Base-by-base conservation (phyloP, 2,329 filamentous ascomycete species). In the Plectosphaerella cucumerina region DNA sequence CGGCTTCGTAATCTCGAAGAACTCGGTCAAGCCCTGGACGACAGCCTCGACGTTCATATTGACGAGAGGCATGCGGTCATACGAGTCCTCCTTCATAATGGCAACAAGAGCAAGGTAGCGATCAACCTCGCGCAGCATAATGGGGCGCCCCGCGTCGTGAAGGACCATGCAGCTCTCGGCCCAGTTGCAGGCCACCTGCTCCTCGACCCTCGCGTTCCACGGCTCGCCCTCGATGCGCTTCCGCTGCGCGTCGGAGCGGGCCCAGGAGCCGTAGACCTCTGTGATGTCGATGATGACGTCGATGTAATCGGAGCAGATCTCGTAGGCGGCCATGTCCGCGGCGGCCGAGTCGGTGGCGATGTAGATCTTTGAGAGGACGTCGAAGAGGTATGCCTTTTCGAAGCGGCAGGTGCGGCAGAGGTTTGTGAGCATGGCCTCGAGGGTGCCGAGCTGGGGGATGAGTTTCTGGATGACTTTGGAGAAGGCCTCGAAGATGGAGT, bases 381-480 rank as follows among this genome's bases (percentile, higher is more conserved):
- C 95, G 65, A 99, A 99, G 6, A 99, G 83, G 67, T 99, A 99
- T 4, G 92, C 93, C 71, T 99, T 99, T 67, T 97, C 92, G 66
- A 99, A 97, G 45, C 90, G 88, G 65, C 92, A 97, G 14, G 90
- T 94, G 54, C 89, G 90, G 72, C 90, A 95, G 41, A 99, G 81
- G 58, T 93, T 94, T 62, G 95, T 97, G 62, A 99, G 86, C 70
- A 99, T 82, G 47, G 91, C 88, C 70, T 99, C 94, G 50, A 99
- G 83, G 22, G 92, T 95, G 6, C 91, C 90, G 8, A 99, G 81
- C 55, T 96, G 89, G 1, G 94, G 93, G 48, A 99, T 93, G 26
- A 99, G 81, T 69, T 97, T 97, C 70, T 99, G 94, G 57, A 99
- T 96, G 56, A 99, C 93, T 70, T 97, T 97, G 74, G 87, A 93